phyloP scores from a whole-genome alignment of 805 yeast genomes.

The Clavispora fructus region DNA sequence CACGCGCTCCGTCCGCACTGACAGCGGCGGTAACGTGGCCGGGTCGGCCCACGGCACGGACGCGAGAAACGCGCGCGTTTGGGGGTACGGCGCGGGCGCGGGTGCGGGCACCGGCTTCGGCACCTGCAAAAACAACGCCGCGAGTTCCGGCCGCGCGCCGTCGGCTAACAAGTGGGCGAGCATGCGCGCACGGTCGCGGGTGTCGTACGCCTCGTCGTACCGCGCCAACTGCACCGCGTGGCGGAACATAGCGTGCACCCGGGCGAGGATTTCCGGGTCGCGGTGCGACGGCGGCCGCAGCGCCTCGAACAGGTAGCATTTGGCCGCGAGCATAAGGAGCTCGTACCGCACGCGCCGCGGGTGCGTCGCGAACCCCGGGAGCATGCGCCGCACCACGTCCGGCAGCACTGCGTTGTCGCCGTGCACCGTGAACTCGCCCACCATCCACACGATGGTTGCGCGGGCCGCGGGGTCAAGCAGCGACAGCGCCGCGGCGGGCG shows the following conservation, averaged over 20 bases:
- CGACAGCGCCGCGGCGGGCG: constrained; percentile 7
- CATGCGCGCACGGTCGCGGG: constrained; percentile 81
- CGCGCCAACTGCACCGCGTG: constrained; percentile 59
- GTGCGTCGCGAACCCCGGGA: constrained; percentile 52
- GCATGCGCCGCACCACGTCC: constrained; percentile 62
- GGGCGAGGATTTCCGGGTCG: background rate
- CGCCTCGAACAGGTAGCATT: constrained; percentile 37
- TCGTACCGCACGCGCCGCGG: constrained; percentile 60
- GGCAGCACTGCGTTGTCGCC: constrained; percentile 51
- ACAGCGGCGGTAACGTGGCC: constrained; percentile 21
- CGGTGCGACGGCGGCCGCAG: constrained; percentile 3
- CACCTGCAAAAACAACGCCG: constrained; percentile 66
- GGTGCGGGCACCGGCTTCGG: constrained; percentile 60
- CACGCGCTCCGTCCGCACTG: constrained; percentile 19
- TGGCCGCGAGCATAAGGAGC: constrained; percentile 67
- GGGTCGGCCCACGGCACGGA: constrained; percentile 43
- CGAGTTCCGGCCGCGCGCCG: constrained; percentile 47
- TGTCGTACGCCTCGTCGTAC: constrained; percentile 70
- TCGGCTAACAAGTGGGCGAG: constrained; percentile 53
- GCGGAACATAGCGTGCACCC: constrained; percentile 41
- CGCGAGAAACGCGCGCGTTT: background rate
- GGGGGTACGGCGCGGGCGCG: constrained; percentile 17
- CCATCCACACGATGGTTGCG: constrained; percentile 84
- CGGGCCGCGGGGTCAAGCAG: constrained; percentile 42
- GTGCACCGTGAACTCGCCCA: constrained; percentile 67